Evolutionary conservation across 2,329 filamentous ascomycete species (phyloP), one percentile per base, ranked within the genome.

Genomic region (Eurotiales sp.): DNA sequence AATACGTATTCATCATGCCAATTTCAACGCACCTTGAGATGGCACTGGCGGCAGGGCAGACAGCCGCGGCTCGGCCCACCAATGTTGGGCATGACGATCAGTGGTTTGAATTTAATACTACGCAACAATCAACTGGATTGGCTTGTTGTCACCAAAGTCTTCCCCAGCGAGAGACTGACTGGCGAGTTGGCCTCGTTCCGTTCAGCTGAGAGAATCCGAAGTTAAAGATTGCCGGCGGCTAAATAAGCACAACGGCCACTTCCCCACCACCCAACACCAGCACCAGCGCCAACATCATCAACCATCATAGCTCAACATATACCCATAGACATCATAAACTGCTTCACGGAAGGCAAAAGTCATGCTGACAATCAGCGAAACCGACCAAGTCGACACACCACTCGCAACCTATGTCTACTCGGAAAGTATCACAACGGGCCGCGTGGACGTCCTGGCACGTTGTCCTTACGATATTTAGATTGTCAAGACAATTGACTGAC

Each of bases 331-430:
- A n/a, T n/a, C n/a, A n/a, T n/a, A n/a, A n/a, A n/a, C n/a, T n/a
- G n/a, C 25, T 27, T 27, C 25, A 27, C 5, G 25, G 5, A 10
- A 27, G 25, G 10, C 25, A 27, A 27, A 17, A 46, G 19, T 23
- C 39, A 34, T 27, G 17, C 44, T 70, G 17, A 61, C 59, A n/a
- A 60, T 71, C 29, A 62, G 47, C 12, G 68, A 71, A 53, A 65
- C 66, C 19, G 77, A 82, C 59, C 77, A 80, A 51, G 73, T 77
- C 17, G 77, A 77, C 21, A 71, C 71, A 53, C 62, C 76, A 11
- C 72, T 67, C 3, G 70, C 72, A 5, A 77, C 76, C 1, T 82
- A 80, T 56, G 61, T 81, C 49, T 72, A 74, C 48, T 72, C 74
- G 3, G 57, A 60, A 42, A 55, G 62, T 17, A 46, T 54, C 45